Conservation (phyloP, 352 stramenopile genomes). For the Blastocystis sp. region DNA sequence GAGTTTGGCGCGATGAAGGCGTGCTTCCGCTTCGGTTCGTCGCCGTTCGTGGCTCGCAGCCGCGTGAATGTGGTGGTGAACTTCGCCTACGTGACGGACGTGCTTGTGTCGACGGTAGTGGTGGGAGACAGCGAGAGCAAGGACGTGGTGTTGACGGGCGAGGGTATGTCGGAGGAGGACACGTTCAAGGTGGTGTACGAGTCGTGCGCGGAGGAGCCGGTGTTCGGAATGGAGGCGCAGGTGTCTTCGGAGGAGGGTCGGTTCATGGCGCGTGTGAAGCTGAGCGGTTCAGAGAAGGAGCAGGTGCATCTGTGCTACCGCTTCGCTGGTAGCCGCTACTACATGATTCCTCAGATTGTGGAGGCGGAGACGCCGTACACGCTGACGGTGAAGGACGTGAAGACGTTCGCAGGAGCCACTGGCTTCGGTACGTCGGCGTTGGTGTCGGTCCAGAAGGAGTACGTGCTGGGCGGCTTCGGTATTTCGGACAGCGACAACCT, state of each 20-base stretch:
- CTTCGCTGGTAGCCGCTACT: background rate
- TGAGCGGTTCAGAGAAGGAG: background rate
- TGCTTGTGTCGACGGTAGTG: constrained; percentile 12
- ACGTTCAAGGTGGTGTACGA: constrained; percentile 54
- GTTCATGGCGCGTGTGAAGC: constrained; percentile 22
- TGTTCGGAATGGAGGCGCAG: background rate
- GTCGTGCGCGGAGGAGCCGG: background rate
- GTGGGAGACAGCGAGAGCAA: constrained; percentile 44
- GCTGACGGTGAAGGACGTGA: constrained; percentile 29
- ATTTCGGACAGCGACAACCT: background rate
- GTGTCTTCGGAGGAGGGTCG: background rate
- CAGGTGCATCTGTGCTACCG: constrained; percentile 18
- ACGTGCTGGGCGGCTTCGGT: constrained; percentile 8
- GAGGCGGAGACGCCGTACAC: constrained; percentile 8
- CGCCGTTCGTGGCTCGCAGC: background rate
- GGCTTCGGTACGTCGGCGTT: constrained; percentile 18
- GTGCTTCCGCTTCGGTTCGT: constrained; percentile 45
- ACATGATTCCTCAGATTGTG: constrained; percentile 13
- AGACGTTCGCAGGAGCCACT: background rate
- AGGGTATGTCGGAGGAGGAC: constrained; percentile 7
- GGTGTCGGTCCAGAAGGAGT: background rate
- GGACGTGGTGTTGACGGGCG: background rate
- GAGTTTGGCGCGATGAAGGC: constrained; percentile 48
- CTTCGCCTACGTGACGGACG: constrained; percentile 29
- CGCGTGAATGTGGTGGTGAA: background rate